Evolutionary conservation across 108 stramenopile genomes (phyloP).

Genomic region (Pseudonitzschia delicatissima): DNA sequence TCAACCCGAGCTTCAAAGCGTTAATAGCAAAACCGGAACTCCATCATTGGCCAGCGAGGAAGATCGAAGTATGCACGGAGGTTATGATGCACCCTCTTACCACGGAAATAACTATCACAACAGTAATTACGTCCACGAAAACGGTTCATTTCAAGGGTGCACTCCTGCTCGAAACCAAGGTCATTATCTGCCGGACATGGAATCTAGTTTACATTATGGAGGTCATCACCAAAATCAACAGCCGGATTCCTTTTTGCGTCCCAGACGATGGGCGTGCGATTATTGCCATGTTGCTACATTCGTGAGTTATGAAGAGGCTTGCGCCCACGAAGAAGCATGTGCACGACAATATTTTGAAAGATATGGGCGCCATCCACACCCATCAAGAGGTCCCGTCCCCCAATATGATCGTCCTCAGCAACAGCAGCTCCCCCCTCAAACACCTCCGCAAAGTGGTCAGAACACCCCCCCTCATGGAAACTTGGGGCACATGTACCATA

Average conservation of each 20-base stretch:
- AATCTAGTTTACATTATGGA: constrained; percentile 14
- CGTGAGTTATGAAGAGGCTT: constrained; percentile 75
- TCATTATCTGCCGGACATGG: constrained; percentile 33
- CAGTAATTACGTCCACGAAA: constrained; percentile 15
- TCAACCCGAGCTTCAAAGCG: constrained; percentile 18
- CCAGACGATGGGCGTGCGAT: constrained; percentile 78
- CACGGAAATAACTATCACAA: constrained; percentile 28
- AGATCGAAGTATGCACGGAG: constrained; percentile 19
- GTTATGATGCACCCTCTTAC: constrained; percentile 26
- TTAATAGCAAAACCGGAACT: constrained; percentile 14
- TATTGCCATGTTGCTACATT: constrained; percentile 80
- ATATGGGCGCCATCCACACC: constrained; percentile 26
- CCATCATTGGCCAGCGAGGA: constrained; percentile 22
- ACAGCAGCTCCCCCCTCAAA: neutral
- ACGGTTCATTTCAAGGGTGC: constrained; percentile 17
- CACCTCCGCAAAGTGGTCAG: neutral
- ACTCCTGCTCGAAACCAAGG: constrained; percentile 22
- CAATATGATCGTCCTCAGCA: constrained; percentile 29
- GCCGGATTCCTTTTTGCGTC: constrained; percentile 16
- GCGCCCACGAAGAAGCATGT: constrained; percentile 74
- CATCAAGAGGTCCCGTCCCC: constrained; percentile 22
- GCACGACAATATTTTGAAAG: constrained; percentile 40
- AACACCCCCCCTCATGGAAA: constrained; percentile 20
- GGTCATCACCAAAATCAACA: constrained; percentile 1
- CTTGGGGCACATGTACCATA: constrained; percentile 37